These are phyloP conservation scores for Pythium dissimile DNA, from an alignment of 352 stramenopile species.

Conservation along the genomic window DNA sequence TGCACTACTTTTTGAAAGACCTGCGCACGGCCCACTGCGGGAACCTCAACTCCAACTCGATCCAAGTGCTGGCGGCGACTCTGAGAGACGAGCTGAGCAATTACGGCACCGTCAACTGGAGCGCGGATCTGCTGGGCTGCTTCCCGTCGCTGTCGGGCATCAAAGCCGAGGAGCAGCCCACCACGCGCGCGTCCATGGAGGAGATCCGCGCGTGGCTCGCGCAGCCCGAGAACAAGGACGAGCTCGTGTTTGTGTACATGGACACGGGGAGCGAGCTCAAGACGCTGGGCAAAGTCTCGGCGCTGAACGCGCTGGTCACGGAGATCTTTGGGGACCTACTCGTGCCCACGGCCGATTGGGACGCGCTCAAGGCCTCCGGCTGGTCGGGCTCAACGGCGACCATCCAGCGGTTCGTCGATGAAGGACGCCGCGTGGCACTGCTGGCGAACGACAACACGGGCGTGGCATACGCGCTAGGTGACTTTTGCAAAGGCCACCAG, in stretches of 20 bases:
- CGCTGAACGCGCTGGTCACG: conserved; percentile 35
- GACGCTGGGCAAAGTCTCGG: conserved; percentile 22
- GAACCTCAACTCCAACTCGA: conserved; percentile 34
- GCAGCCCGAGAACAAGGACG: conserved; percentile 29
- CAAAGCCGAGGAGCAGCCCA: conserved; percentile 37
- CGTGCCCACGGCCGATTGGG: conserved; percentile 29
- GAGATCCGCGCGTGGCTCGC: conserved; percentile 48
- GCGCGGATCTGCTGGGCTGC: conserved; percentile 48
- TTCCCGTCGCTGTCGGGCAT: conserved; percentile 61
- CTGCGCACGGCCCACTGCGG: conserved; percentile 61
- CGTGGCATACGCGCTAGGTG: conserved; percentile 31
- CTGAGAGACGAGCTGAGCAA: conserved; percentile 36
- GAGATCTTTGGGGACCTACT: conserved; percentile 43
- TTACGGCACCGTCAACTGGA: conserved; percentile 44
- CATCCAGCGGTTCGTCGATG: conserved; percentile 33
- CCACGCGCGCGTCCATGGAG: conserved; percentile 28
- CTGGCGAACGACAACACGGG: conserved; percentile 45
- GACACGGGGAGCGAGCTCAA: conserved; percentile 42
- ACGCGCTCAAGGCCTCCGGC: conserved; percentile 27
- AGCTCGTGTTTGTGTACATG: conserved; percentile 51
- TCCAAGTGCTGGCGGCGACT: conserved; percentile 35
- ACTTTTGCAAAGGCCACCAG: conserved; percentile 41
- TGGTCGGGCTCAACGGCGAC: conserved; percentile 31
- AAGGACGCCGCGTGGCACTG: conserved; percentile 36
- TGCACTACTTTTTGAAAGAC: conserved; percentile 58